These are phyloP conservation scores for Colletotrichum caudatum DNA, from an alignment of 2,329 filamentous ascomycete species.

Conservation along the genomic window DNA sequence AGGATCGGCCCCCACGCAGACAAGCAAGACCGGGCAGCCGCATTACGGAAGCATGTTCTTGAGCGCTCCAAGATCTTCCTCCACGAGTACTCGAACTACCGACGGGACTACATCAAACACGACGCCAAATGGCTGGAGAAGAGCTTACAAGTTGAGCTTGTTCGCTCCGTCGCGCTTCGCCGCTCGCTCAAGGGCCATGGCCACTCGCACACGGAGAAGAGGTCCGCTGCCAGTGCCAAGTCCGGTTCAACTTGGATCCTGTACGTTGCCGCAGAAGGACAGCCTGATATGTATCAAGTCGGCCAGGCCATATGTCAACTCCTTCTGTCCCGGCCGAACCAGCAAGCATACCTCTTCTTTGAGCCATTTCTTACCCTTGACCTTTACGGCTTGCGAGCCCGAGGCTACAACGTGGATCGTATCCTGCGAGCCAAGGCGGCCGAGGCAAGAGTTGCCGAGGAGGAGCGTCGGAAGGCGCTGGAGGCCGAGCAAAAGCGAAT, in stretches of 20 bases:
- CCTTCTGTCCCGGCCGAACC: constrained; percentile 83
- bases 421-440: constrained; percentile 90
- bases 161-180: constrained; percentile 81
- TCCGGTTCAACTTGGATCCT: constrained; percentile 70
- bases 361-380: constrained; percentile 92
- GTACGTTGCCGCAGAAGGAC: constrained; percentile 77
- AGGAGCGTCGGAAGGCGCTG: constrained; percentile 79
- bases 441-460: constrained; percentile 88
- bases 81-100: constrained; percentile 78
- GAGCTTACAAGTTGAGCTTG: constrained; percentile 81
- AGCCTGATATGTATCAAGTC: constrained; percentile 90
- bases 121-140: constrained; percentile 93
- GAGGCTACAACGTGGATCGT: constrained; percentile 96
- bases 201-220: constrained; percentile 78
- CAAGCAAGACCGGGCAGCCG: constrained; percentile 76
- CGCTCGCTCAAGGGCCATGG: constrained; percentile 79
- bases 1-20: constrained; percentile 74
- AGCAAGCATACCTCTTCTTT: constrained; percentile 89
- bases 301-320: constrained; percentile 87
- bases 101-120: constrained; percentile 82
- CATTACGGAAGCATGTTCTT: constrained; percentile 82
- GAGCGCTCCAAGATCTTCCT: constrained; percentile 92
- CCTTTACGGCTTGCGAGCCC: constrained; percentile 81
- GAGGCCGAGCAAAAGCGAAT: constrained; percentile 79
- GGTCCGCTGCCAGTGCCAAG: constrained; percentile 76